phyloP scores from a whole-genome alignment of 305 asterid species.

The Fraxinus ornus region DNA sequence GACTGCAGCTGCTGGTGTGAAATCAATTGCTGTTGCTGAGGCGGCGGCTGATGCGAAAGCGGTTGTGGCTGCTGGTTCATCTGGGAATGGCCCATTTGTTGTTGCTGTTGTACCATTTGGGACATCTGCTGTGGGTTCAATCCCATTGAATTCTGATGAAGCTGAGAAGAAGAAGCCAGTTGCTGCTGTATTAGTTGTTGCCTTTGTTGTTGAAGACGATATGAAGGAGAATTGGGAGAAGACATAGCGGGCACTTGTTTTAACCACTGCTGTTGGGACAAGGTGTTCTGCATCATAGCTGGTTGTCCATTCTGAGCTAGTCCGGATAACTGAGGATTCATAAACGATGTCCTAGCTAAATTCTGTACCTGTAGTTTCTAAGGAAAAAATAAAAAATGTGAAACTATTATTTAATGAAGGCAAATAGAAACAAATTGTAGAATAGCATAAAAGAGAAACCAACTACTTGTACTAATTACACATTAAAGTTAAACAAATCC shows the following conservation, averaged over 20 bases:
- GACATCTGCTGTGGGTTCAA: constrained; percentile 76
- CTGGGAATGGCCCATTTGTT: constrained; percentile 60
- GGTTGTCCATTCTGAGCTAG: constrained; percentile 82
- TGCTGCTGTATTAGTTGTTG: constrained; percentile 58
- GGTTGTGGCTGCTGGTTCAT: constrained; percentile 53
- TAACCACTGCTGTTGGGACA: constrained; percentile 81
- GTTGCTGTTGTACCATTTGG: constrained; percentile 75
- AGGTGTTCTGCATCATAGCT: constrained; percentile 63
- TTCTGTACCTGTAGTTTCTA: constrained; percentile 67
- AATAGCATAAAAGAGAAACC: constrained; percentile 23
- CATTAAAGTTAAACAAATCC: constrained; percentile 21
- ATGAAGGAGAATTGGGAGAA: constrained; percentile 66
- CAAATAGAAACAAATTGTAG: constrained; percentile 27
- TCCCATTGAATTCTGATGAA: constrained; percentile 63
- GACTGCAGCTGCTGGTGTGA: constrained; percentile 65
- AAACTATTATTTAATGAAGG: constrained; percentile 27
- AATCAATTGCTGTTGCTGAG: constrained; percentile 39
- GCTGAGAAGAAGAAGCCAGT: constrained; percentile 50
- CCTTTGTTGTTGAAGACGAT: constrained; percentile 62
- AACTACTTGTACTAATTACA: neutral
- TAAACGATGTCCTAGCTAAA: constrained; percentile 65
- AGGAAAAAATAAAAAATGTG: neutral
- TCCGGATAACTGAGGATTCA: constrained; percentile 68
- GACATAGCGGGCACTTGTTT: constrained; percentile 73
- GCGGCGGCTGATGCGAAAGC: constrained; percentile 36